phyloP scores from a whole-genome alignment of 192 early-diverging fungal genomes.

The Linnemannia zychae region DNA sequence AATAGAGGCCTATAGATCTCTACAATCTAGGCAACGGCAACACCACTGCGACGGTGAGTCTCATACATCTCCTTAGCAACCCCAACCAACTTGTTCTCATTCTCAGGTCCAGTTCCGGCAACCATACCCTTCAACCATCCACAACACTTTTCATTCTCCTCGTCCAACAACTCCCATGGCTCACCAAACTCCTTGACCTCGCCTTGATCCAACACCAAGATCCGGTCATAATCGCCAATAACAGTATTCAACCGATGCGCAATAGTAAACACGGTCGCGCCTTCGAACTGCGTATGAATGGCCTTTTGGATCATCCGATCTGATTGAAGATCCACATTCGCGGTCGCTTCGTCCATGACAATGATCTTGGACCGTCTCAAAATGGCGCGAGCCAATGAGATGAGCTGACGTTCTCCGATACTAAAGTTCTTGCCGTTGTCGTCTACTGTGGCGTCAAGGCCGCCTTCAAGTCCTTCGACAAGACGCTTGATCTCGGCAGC shows the following conservation, averaged over 20 bases:
- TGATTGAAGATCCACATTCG: constrained; percentile 39
- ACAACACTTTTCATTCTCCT: not conserved
- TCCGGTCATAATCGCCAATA: constrained; percentile 57
- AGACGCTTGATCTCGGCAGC: constrained; percentile 73
- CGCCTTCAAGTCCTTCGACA: constrained; percentile 70
- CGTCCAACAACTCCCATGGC: constrained; percentile 33
- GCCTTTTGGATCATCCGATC: constrained; percentile 56
- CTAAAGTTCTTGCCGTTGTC: constrained; percentile 90
- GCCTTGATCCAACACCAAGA: constrained; percentile 67
- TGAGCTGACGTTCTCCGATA: constrained; percentile 80
- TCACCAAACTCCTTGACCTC: constrained; percentile 41
- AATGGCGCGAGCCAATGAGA: constrained; percentile 77
- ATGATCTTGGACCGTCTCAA: constrained; percentile 78
- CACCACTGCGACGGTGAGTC: not conserved
- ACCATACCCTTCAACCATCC: constrained; percentile 36
- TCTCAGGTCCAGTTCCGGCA: constrained; percentile 29
- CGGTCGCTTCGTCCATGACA: constrained; percentile 64
- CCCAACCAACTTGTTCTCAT: constrained; percentile 11
- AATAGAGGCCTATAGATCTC: too few species aligned
- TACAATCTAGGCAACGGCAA: not conserved
- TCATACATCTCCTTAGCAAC: constrained; percentile 17
- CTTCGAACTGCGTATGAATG: constrained; percentile 30
- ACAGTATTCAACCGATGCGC: constrained; percentile 70
- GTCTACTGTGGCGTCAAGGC: constrained; percentile 76
- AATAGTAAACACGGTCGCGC: constrained; percentile 68